A percentile compares a stretch with the other conserved stretches of the same genome.
These are phyloP conservation scores for Monilinia fructicola DNA, from an alignment of 2,329 filamentous ascomycete species.

Conservation along the genomic window DNA sequence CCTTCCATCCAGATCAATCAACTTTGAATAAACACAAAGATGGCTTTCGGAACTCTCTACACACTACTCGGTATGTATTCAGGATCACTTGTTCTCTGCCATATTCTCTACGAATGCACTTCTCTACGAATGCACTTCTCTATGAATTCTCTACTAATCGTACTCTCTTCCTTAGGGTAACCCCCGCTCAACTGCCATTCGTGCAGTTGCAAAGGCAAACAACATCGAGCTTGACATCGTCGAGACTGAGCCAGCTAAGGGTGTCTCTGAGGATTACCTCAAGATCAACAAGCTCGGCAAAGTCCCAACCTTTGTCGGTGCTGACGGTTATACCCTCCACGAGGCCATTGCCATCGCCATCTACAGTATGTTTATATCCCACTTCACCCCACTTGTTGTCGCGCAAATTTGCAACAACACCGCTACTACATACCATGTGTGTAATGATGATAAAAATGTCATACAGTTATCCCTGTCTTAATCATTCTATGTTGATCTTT, in stretches of 20 bases:
- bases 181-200: constrained; percentile 83
- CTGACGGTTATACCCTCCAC: constrained; percentile 84
- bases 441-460: constrained; percentile 53
- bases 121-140: neutral
- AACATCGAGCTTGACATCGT: constrained; percentile 87
- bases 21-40: constrained; percentile 44
- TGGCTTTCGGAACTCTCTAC: constrained; percentile 99
- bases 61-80: constrained; percentile 66
- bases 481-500: constrained; percentile 77
- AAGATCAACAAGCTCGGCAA: constrained; percentile 86
- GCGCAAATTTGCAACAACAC: constrained; percentile 24
- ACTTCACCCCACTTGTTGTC: constrained; percentile 16
- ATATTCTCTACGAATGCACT: neutral
- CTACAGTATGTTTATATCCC: constrained; percentile 72
- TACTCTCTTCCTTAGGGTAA: constrained; percentile 62
- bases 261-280: constrained; percentile 72
- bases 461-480: constrained; percentile 99
- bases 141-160: constrained; percentile 21
- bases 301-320: constrained; percentile 88
- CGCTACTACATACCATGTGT: constrained; percentile 19
- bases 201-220: constrained; percentile 96
- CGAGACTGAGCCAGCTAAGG: constrained; percentile 64
- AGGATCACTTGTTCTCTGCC: neutral
- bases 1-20: constrained; percentile 20
- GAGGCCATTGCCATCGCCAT: constrained; percentile 95